Evolutionary conservation across 139 green algal genomes (phyloP).

Genomic region (Ettlia oleoabundans): DNA sequence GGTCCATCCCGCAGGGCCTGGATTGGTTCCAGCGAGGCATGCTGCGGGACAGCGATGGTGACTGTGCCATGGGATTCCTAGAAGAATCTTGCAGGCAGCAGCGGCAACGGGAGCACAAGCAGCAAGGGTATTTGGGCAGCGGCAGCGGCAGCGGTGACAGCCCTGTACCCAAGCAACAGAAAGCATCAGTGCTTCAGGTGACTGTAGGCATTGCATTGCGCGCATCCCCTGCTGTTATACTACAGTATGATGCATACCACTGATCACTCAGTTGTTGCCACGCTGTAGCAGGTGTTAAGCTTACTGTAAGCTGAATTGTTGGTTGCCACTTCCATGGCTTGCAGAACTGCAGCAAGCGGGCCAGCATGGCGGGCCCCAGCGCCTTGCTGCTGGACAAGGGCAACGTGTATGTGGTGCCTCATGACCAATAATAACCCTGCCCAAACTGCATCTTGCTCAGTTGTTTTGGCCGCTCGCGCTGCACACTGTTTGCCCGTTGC

Average conservation of each 20-base stretch:
- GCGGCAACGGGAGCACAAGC: background rate
- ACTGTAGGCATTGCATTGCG: no score
- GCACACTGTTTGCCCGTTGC: background rate
- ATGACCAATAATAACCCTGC: background rate
- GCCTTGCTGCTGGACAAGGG: slow-evolving; percentile 26
- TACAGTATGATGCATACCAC: no score
- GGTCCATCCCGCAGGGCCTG: slow-evolving; percentile 29
- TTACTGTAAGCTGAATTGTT: no score
- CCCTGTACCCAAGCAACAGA: background rate
- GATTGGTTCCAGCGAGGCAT: slow-evolving; percentile 37
- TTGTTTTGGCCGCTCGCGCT: no score
- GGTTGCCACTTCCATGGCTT: no score
- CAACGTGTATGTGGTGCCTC: slow-evolving; percentile 29
- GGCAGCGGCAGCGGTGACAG: background rate
- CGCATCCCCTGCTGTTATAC: no score
- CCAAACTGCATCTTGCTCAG: no score
- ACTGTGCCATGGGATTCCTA: slow-evolving; percentile 39
- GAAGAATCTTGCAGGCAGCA: slow-evolving; percentile 23
- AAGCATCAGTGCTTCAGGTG: background rate
- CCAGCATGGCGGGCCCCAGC: slow-evolving; percentile 2
- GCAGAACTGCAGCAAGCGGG: background rate
- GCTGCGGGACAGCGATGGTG: slow-evolving; percentile 40
- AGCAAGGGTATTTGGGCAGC: background rate
- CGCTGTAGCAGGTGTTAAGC: no score
- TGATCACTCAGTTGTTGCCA: no score